These are phyloP conservation scores for Leishmania aethiopica DNA, from an alignment of 208 protist species.

Conservation along the genomic window DNA sequence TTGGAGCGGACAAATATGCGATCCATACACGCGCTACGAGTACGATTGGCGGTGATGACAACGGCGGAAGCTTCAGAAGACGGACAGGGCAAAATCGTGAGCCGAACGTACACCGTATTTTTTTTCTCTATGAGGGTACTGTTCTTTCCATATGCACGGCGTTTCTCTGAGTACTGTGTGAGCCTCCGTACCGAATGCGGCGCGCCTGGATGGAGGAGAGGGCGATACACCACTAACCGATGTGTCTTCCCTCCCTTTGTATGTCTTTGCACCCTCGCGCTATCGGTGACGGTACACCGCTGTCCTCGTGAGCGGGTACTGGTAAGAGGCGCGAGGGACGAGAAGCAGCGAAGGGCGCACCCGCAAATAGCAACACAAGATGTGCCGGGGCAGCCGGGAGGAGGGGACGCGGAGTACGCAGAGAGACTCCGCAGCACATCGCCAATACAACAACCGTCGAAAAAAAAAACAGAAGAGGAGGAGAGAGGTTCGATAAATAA, in stretches of 20 bases:
- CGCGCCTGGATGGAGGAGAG: background rate
- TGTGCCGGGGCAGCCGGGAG: background rate
- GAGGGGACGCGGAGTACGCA: background rate
- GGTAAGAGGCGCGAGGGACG: background rate
- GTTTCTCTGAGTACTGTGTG: background rate
- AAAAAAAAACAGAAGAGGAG: background rate
- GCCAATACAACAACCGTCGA: background rate
- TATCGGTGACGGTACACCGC: background rate
- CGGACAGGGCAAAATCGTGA: background rate
- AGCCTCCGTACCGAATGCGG: no score
- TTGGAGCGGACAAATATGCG: slow-evolving; percentile 43
- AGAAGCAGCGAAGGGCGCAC: background rate
- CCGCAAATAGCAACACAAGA: background rate
- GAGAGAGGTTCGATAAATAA: background rate
- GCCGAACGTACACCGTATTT: no score
- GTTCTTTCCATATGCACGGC: background rate
- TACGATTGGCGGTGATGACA: background rate
- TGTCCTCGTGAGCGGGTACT: background rate
- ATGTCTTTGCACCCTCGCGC: background rate
- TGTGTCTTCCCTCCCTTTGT: no score
- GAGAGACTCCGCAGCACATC: background rate
- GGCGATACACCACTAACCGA: background rate
- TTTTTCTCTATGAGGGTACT: background rate
- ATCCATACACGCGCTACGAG: slow-evolving; percentile 28
- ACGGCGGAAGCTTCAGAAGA: background rate